Base-by-base conservation (phyloP, 148 eudicot genomes). In the Camellia sinensis region DNA sequence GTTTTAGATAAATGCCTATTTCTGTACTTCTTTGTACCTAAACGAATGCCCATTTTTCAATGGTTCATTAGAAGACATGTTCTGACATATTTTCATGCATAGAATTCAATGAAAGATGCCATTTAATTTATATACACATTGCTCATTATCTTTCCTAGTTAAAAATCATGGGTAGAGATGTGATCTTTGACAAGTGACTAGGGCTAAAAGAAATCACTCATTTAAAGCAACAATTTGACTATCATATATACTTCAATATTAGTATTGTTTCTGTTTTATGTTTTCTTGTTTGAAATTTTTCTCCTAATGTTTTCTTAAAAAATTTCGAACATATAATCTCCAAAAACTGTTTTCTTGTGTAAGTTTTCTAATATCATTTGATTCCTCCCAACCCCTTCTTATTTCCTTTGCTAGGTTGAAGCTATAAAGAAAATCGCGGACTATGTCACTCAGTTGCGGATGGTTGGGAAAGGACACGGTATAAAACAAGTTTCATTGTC, bases 401-500 rank as follows among this genome's bases (percentile, higher is more conserved):
- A 41, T 41, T 19, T 19, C 13, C n/a, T 71, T 17, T 41, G 5
- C 43, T 76, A 93, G 97, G 93, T 91, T 81, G 93, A 90, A 68
- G 90, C 97, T 54, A 91, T 93, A 10, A 93, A 93, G 89, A 93
- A 90, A 86, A 91, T 91, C 14, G 78, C 97, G 13, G 97, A 91
- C 2, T 93, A 87, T 81, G 93, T 93, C 56, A 84, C 91, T 70
- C 97, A 93, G 44, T 56, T 93, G 84, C 87, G 97, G 79, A 88
- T 83, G 88, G 88, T 93, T 76, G 97, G 95, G 78, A 93, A 89
- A 84, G 95, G 97, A 80, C 97, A 93, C 52, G 97, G 97, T 93
- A 91, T 8, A 82, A 71, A 44, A 37, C 15, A 40, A 70, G 17
- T 65, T 73, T 22, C 19, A 21, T 7, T 21, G 6, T 41, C 52